Percentiles rank a stretch among this genome's conserved stretches.
Evolutionary conservation across 805 yeast species (phyloP).

Genomic region (Nakazawaea wyomingensis): DNA sequence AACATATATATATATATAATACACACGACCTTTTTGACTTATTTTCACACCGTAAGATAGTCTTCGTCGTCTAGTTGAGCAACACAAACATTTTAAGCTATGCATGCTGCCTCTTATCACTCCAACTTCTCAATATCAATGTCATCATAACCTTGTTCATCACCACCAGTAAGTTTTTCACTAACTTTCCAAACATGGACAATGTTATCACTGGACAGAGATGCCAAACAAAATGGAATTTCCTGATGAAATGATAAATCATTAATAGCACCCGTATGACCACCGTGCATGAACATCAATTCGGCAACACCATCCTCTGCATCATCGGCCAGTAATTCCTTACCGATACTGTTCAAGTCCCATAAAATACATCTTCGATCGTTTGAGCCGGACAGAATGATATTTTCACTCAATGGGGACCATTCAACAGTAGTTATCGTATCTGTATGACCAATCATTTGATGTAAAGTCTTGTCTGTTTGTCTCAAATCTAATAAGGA

Average conservation of each 20-base stretch:
- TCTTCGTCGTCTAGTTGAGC: too few species aligned
- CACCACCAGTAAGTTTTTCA: slow-evolving; percentile 22
- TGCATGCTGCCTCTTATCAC: too few species aligned
- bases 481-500: slow-evolving; percentile 59
- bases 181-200: slow-evolving; percentile 55
- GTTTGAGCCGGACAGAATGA: slow-evolving; percentile 69
- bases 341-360: slow-evolving; percentile 78
- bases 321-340: slow-evolving; percentile 81
- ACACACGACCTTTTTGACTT: too few species aligned
- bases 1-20: too few species aligned
- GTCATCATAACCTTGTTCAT: slow-evolving; percentile 13
- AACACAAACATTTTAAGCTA: too few species aligned
- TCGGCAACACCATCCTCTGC: slow-evolving; percentile 91
- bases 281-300: slow-evolving; percentile 87
- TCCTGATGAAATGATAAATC: slow-evolving; percentile 69
- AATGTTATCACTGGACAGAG: slow-evolving; percentile 57
- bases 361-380: slow-evolving; percentile 77
- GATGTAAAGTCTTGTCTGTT: slow-evolving; percentile 43
- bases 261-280: slow-evolving; percentile 73
- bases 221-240: slow-evolving; percentile 72
- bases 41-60: too few species aligned
- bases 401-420: slow-evolving; percentile 72
- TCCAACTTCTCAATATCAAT: slow-evolving; percentile 15
- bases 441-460: slow-evolving; percentile 77
- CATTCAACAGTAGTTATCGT: slow-evolving; percentile 70